Conservation (phyloP, 768 basidiomycete species). For the Kwoniella newhampshirensis region DNA sequence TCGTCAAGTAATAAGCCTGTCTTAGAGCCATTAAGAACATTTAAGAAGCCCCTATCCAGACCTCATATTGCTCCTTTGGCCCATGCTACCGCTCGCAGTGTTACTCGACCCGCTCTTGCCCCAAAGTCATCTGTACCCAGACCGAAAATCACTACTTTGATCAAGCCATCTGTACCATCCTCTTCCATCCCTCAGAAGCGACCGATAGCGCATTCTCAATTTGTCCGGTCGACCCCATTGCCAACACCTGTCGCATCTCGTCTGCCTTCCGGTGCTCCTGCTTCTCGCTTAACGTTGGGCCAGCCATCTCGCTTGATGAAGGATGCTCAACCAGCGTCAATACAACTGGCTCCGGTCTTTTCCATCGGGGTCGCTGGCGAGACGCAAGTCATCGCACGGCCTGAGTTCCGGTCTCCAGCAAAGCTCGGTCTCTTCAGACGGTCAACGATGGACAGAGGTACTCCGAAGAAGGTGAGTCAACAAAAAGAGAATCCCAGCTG, state of each 20-base stretch:
- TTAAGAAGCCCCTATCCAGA: not conserved
- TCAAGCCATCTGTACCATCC: slow-evolving; percentile 2
- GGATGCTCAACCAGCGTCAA: slow-evolving; percentile 4
- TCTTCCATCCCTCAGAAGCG: slow-evolving; percentile 27
- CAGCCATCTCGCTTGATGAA: slow-evolving; percentile 31
- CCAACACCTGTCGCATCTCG: not conserved
- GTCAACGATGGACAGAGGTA: slow-evolving; percentile 4
- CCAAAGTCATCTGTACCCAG: slow-evolving; percentile 4
- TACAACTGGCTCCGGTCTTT: slow-evolving; percentile 14
- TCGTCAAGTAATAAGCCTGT: not conserved
- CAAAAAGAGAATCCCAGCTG: not conserved
- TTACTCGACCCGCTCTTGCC: slow-evolving; percentile 10
- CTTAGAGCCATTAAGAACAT: not conserved
- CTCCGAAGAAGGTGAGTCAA: slow-evolving; percentile 24
- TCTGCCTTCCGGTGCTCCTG: not conserved
- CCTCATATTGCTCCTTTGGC: slow-evolving; percentile 1
- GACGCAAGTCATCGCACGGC: not conserved
- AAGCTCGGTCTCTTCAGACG: slow-evolving; percentile 10
- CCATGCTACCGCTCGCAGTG: not conserved
- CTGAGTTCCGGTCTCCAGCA: slow-evolving; percentile 18
- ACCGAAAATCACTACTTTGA: not conserved
- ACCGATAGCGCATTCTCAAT: slow-evolving; percentile 8
- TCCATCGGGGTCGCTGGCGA: slow-evolving; percentile 23
- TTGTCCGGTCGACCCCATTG: not conserved
- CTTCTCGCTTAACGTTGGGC: slow-evolving; percentile 21